These are phyloP conservation scores for Tilletia caries DNA, from an alignment of 1,284 basidiomycete species.

Conservation along the genomic window DNA sequence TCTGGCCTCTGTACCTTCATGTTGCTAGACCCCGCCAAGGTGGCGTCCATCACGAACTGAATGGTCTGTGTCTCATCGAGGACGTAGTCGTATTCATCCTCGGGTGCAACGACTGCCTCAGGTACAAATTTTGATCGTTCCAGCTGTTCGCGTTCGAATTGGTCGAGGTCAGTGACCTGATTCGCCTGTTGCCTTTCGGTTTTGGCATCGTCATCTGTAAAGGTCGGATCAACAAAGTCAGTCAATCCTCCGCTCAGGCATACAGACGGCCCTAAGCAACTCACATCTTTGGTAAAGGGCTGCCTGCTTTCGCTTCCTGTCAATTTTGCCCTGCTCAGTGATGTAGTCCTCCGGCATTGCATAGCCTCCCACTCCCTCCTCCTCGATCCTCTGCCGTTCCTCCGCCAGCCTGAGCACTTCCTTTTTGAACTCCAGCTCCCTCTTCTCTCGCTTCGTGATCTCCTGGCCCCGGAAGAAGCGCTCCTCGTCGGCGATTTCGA, in stretches of 20 bases:
- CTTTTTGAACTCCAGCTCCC: constrained; percentile 84
- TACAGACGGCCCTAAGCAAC: constrained; percentile 13
- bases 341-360: constrained; percentile 69
- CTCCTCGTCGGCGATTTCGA: constrained; percentile 64
- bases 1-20: constrained; percentile 66
- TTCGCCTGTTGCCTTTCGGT: constrained; percentile 64
- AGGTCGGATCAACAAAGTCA: background rate
- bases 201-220: constrained; percentile 65
- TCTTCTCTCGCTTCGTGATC: constrained; percentile 75
- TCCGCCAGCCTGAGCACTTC: constrained; percentile 87
- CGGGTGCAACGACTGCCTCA: constrained; percentile 24
- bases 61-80: constrained; percentile 97
- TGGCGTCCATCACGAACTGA: constrained; percentile 82
- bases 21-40: constrained; percentile 54
- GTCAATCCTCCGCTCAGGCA: background rate
- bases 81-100: constrained; percentile 83
- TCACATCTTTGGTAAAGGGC: constrained; percentile 92
- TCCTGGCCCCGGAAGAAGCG: constrained; percentile 45
- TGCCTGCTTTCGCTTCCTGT: constrained; percentile 87
- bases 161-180: constrained; percentile 92
- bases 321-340: constrained; percentile 97
- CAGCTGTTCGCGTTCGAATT: constrained; percentile 82
- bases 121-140: constrained; percentile 63
- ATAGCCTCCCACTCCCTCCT: constrained; percentile 58
- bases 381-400: constrained; percentile 84